Base-by-base conservation (phyloP, 2,329 filamentous ascomycete genomes). In the Epichloe glyceriae region DNA sequence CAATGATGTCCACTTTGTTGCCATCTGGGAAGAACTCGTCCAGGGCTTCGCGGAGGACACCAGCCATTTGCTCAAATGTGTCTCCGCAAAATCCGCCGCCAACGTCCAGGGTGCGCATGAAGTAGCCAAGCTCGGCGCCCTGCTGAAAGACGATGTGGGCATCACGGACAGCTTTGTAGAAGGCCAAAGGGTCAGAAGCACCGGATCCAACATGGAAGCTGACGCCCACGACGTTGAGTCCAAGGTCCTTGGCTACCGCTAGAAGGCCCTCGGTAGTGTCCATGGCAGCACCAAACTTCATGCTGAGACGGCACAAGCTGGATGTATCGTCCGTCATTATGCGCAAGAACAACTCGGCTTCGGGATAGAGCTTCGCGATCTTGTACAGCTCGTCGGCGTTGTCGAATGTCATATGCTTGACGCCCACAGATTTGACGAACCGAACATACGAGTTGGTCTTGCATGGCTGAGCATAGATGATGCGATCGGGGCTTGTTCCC, bases 321-420 rank as follows among this genome's bases (percentile, higher is more conserved):
- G 88, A 88, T 44, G 90, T 94, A 67, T 98, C 93, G 65, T 98
- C 93, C 54, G 93, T 98, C 65, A 89, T 76, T 71, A 98, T 98
- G 61, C 93, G 90, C 54, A 98, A 76, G 69, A 86, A 95, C 41
- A 98, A 82, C 73, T 96, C 88, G 30, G 93, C 93, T 46, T 81
- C 82, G 2, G 93, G 91, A 64, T 80, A 96, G 60, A 93, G 80
- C 69, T 88, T 86, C 70, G 94, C 93, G 68, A 95, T 91, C 79
- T 98, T 98, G 80, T 91, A 88, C 49, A 98, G 80, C 76, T 98
- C 93, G 67, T 98, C 93, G 66, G 86, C 82, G 62, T 98, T 98
- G 78, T 98, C 93, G 65, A 98, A 97, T 2, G 93, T 98, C 91
- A 98, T 97, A 76, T 95, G 88, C 73, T 86, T 91, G 66, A 98